A percentile compares a stretch with the other conserved stretches of the same genome.
Evolutionary conservation across 1,284 basidiomycete species (phyloP).

Genomic region (Trametes hirsuta): DNA sequence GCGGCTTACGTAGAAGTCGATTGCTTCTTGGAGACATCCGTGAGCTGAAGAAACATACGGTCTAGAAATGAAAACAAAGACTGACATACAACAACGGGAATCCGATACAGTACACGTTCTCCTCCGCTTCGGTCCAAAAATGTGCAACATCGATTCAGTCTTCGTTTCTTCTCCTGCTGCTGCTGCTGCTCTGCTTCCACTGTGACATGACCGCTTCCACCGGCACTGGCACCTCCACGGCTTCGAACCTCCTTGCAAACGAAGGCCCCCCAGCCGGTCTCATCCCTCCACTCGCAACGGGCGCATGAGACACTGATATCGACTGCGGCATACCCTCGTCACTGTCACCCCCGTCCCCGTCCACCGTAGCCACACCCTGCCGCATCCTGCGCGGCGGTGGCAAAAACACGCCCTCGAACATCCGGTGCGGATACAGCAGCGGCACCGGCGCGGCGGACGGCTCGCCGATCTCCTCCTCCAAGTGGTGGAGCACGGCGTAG

Average conservation of each 20-base stretch:
- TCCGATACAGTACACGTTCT: neutral
- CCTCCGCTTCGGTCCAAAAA: neutral
- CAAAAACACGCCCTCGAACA: constrained; percentile 18
- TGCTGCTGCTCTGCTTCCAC: neutral
- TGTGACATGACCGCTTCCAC: constrained; percentile 1
- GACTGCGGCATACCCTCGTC: no score
- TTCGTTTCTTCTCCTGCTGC: neutral
- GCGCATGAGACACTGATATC: neutral
- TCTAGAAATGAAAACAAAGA: no score
- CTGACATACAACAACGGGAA: no score
- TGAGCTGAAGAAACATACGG: no score
- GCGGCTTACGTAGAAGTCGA: no score
- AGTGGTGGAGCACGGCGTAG: constrained; percentile 18
- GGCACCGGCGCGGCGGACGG: constrained; percentile 10
- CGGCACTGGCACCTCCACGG: constrained; percentile 2
- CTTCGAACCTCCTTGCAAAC: constrained; percentile 1
- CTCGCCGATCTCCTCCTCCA: constrained; percentile 11
- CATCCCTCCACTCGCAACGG: neutral
- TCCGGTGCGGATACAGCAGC: neutral
- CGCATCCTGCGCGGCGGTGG: neutral
- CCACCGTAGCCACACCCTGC: no score
- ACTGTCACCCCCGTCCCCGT: no score
- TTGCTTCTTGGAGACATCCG: no score
- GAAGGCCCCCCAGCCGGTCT: neutral
- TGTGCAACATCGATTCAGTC: no score